Percentiles rank a stretch among this genome's conserved stretches.
Evolutionary conservation across 1,139 yeast species (phyloP).

Genomic region (Hansenula sp.): DNA sequence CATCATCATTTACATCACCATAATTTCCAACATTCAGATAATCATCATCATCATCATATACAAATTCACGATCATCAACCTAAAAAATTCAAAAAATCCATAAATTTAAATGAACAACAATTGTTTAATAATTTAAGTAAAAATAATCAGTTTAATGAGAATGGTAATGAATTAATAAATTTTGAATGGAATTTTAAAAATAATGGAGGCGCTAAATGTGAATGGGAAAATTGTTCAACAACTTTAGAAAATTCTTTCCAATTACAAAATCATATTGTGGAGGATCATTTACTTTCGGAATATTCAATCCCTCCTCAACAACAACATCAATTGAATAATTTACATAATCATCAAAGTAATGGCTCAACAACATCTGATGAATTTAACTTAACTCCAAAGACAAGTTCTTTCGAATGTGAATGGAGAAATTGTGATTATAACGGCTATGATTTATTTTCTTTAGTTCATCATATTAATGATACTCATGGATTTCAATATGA

Average conservation of each 20-base stretch:
- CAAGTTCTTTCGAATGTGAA: conserved; percentile 46
- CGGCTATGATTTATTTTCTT: conserved; percentile 45
- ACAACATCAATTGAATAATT: no score
- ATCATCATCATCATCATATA: conserved; percentile 33
- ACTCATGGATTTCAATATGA: conserved; percentile 40
- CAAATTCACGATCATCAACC: conserved; percentile 29
- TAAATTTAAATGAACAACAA: neutral
- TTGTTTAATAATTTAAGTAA: conserved; percentile 2
- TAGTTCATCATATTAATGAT: conserved; percentile 58
- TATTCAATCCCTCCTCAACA: conserved; percentile 8
- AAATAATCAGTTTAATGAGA: conserved; percentile 6
- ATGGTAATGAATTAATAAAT: conserved; percentile 22
- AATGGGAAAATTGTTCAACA: conserved; percentile 53
- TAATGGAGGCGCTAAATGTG: conserved; percentile 32
- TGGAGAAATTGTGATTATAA: conserved; percentile 68
- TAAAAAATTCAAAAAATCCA: conserved; percentile 11
- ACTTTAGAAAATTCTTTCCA: conserved; percentile 38
- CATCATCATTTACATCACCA: conserved; percentile 19
- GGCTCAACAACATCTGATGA: no score
- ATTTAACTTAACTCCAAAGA: conserved; percentile 3
- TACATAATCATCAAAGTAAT: no score
- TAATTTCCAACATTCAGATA: conserved; percentile 20
- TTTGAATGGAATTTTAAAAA: conserved; percentile 34
- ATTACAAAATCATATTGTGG: conserved; percentile 53
- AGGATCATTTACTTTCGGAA: conserved; percentile 47